Base-by-base conservation (phyloP, 306 rosid species). In the Vigna hirtella region DNA sequence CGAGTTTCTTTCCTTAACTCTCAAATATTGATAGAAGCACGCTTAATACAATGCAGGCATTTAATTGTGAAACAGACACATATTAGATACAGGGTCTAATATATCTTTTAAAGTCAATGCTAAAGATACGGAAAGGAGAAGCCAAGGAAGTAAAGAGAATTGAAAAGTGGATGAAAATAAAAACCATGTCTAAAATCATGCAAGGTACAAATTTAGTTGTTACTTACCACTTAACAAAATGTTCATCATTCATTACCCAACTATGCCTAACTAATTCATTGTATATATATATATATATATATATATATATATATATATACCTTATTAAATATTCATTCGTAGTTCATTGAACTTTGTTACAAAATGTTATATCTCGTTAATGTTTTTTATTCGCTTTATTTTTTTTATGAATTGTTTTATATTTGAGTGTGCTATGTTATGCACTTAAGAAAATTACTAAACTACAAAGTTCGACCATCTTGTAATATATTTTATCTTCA, bases 31-130 rank as follows among this genome's bases (percentile, higher is more conserved):
- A 52, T 50, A 24, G 58, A n/a, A 52, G 58, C 30, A 18, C 10
- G 3, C 30, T 7, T 32, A 22, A 3, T 56, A 6, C 38, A 34
- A 34, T 5, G 3, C 68, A 26, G 28, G 28, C 28, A 67, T 66
- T 45, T 66, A 16, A 30, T 61, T 45, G 48, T 24, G 62, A 70
- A 40, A n/a, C 43, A 38, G 65, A 74, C 52, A 51, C 42, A 53
- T 77, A 45, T 36, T 20, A 55, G 30, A 13, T 20, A 28, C 53
- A 56, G 66, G 30, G n/a, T 17, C 9, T n/a, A 15, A 36, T 11
- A 3, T 49, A 9, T 65, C 30, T 30, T 20, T 36, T 14, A 11
- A 28, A 79, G 56, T 61, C 72, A 59, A 70, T 34, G 64, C 17
- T 38, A n/a, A 51, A 36, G 66, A 55, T 38, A 38, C 12, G 0